phyloP scores from a whole-genome alignment of 2,329 filamentous ascomycete genomes.

The Sclerotinia sclerotiorum region DNA sequence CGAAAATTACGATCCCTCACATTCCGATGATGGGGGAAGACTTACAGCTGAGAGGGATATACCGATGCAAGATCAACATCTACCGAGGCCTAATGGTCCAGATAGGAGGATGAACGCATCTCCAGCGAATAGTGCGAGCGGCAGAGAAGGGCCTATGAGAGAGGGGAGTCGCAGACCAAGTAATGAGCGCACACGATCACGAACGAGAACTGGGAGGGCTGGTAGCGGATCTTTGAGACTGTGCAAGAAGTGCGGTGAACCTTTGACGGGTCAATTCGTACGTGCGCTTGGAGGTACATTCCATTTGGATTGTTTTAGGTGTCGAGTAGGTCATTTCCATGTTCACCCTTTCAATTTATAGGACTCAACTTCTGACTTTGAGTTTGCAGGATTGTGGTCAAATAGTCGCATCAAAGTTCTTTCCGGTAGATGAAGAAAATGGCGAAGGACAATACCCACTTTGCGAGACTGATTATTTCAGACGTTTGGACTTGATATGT shows the following conservation, averaged over 20 bases:
- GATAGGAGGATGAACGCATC: slow-evolving; percentile 37
- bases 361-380: slow-evolving; percentile 30
- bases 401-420: slow-evolving; percentile 98
- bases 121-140: slow-evolving; percentile 35
- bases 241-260: slow-evolving; percentile 85
- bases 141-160: slow-evolving; percentile 33
- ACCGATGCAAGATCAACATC: slow-evolving; percentile 28
- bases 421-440: slow-evolving; percentile 89
- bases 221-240: slow-evolving; percentile 61
- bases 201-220: slow-evolving; percentile 54
- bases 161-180: slow-evolving; percentile 41
- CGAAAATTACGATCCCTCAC: slow-evolving; percentile 31
- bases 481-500: slow-evolving; percentile 85
- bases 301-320: slow-evolving; percentile 97
- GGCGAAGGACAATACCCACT: slow-evolving; percentile 86
- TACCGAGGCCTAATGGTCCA: slow-evolving; percentile 36
- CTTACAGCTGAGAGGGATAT: slow-evolving; percentile 34
- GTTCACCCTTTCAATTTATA: not conserved
- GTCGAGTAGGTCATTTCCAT: slow-evolving; percentile 61
- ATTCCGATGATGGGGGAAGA: slow-evolving; percentile 30
- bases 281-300: slow-evolving; percentile 90
- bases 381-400: slow-evolving; percentile 80
- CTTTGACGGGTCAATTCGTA: slow-evolving; percentile 92
- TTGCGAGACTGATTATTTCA: slow-evolving; percentile 97
- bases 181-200: slow-evolving; percentile 58